Percentiles rank a stretch among this genome's conserved stretches.
Conservation (phyloP, 2,329 filamentous ascomycete species). For the Fusarium lateritium region DNA sequence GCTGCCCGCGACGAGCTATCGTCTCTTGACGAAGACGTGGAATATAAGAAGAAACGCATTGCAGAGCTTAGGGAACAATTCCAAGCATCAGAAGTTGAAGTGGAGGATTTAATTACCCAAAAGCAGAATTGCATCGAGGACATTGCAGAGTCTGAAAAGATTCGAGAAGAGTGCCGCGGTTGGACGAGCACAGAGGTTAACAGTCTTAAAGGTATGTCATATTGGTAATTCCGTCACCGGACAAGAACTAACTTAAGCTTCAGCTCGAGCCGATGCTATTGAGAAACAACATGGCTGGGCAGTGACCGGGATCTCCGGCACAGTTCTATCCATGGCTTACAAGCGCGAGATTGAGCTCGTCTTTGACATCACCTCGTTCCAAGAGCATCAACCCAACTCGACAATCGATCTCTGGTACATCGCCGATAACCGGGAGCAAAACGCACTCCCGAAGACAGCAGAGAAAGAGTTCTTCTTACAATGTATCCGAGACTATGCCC, state of each 20-base stretch:
- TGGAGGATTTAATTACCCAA: slow-evolving; percentile 73
- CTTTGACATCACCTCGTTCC: slow-evolving; percentile 77
- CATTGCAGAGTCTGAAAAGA: slow-evolving; percentile 85
- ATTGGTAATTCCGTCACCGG: not conserved
- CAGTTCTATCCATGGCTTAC: slow-evolving; percentile 81
- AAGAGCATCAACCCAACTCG: slow-evolving; percentile 61
- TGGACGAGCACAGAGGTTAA: slow-evolving; percentile 89
- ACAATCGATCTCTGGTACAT: slow-evolving; percentile 81
- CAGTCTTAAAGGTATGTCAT: slow-evolving; percentile 76
- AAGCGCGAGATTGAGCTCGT: slow-evolving; percentile 79
- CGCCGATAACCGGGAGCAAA: slow-evolving; percentile 68
- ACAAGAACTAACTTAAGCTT: slow-evolving; percentile 54
- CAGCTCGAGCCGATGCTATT: slow-evolving; percentile 75
- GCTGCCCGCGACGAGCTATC: slow-evolving; percentile 78
- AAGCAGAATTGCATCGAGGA: slow-evolving; percentile 80
- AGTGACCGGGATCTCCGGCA: slow-evolving; percentile 74
- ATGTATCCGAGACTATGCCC: slow-evolving; percentile 77
- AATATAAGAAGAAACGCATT: slow-evolving; percentile 77
- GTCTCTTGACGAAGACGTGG: slow-evolving; percentile 76
- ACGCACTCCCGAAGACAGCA: slow-evolving; percentile 69
- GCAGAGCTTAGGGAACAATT: slow-evolving; percentile 77
- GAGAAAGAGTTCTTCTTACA: slow-evolving; percentile 84
- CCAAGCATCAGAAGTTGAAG: slow-evolving; percentile 74
- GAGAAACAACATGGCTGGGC: slow-evolving; percentile 80
- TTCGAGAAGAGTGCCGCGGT: slow-evolving; percentile 89